phyloP scores from a whole-genome alignment of 768 basidiomycete genomes.

The Lactifluus subvellereus region DNA sequence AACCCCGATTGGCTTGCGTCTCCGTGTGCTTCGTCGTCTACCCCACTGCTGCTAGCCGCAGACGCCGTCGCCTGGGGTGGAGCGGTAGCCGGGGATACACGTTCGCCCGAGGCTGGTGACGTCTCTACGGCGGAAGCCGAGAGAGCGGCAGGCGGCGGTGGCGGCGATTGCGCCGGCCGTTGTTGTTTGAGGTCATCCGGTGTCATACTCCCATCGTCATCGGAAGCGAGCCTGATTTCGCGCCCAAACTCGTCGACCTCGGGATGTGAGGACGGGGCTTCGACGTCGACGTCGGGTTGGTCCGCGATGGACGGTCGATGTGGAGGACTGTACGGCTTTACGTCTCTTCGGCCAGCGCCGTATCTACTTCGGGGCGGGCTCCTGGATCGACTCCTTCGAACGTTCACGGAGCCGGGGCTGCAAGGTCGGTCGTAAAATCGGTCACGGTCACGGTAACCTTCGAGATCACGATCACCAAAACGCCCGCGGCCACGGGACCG shows the following conservation, averaged over 20 bases:
- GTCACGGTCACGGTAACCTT: constrained; percentile 45
- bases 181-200: constrained; percentile 16
- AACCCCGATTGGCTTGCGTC: constrained; percentile 34
- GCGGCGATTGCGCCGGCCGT: constrained; percentile 14
- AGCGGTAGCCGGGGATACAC: not conserved
- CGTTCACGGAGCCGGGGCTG: constrained; percentile 35
- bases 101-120: not conserved
- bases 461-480: constrained; percentile 47
- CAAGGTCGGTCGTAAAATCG: constrained; percentile 38
- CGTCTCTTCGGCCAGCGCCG: constrained; percentile 39
- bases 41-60: not conserved
- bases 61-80: not conserved
- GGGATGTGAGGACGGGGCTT: constrained; percentile 25
- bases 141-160: constrained; percentile 21
- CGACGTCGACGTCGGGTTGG: constrained; percentile 14
- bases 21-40: not conserved
- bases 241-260: constrained; percentile 85
- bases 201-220: constrained; percentile 24
- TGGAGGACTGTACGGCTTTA: constrained; percentile 58
- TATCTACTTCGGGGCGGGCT: constrained; percentile 60
- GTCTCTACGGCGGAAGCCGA: not conserved
- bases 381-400: constrained; percentile 61
- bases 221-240: constrained; percentile 60
- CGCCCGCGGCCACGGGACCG: constrained; percentile 59
- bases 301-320: constrained; percentile 25